These are phyloP conservation scores for Russula brevipes DNA, from an alignment of 768 basidiomycete species.

Conservation along the genomic window DNA sequence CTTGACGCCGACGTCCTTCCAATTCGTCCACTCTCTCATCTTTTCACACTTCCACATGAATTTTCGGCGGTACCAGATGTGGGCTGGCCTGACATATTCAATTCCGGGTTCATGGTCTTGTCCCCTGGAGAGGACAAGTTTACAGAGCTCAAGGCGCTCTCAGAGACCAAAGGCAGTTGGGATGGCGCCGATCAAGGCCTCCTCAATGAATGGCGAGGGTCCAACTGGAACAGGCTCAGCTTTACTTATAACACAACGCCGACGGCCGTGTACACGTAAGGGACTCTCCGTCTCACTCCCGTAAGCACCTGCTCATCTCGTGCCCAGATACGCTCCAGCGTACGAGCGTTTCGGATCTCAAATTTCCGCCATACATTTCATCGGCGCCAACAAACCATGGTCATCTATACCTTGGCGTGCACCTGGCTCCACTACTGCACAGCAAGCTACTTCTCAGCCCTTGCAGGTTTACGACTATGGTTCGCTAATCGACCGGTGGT, in stretches of 20 bases:
- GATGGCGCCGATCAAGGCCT: constrained; percentile 99
- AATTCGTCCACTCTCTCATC: constrained; percentile 81
- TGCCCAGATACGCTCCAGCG: constrained; percentile 84
- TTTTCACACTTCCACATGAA: constrained; percentile 77
- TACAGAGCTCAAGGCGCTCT: constrained; percentile 58
- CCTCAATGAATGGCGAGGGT: constrained; percentile 89
- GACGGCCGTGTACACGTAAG: constrained; percentile 92
- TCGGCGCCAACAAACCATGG: constrained; percentile 97
- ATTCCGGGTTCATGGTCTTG: constrained; percentile 91
- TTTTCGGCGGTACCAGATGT: constrained; percentile 95
- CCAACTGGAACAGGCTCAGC: constrained; percentile 87
- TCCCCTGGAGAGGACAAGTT: constrained; percentile 82
- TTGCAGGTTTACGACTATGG: constrained; percentile 67
- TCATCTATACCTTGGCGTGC: constrained; percentile 63
- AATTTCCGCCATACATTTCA: constrained; percentile 88
- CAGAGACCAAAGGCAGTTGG: constrained; percentile 81
- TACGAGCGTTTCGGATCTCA: constrained; percentile 88
- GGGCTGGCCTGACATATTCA: constrained; percentile 99
- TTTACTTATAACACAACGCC: constrained; percentile 99
- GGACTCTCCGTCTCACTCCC: constrained; percentile 23
- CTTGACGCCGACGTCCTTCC: constrained; percentile 92
- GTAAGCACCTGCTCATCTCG: constrained; percentile 11
- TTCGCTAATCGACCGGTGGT: constrained; percentile 88
- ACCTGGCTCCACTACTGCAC: constrained; percentile 42
- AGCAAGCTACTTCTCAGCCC: constrained; percentile 32